Evolutionary conservation across 2,329 filamentous ascomycete species (phyloP).

Genomic region (Claviceps sp.): DNA sequence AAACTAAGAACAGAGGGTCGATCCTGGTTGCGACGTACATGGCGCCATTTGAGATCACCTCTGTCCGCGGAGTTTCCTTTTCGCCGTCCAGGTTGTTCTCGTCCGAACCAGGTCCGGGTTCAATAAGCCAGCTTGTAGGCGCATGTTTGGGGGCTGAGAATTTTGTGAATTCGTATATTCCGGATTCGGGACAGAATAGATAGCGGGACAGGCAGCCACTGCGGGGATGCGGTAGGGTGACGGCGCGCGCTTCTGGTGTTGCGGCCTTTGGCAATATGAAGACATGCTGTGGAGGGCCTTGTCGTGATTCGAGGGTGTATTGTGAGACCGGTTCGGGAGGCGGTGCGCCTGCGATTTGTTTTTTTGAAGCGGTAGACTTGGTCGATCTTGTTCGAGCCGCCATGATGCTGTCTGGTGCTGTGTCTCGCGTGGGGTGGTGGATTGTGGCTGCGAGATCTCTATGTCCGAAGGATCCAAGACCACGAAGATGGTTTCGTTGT

Average conservation of each 20-base stretch:
- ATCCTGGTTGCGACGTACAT: slow-evolving; percentile 75
- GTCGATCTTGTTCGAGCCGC: slow-evolving; percentile 37
- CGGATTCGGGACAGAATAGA: slow-evolving; percentile 46
- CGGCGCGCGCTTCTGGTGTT: slow-evolving; percentile 39
- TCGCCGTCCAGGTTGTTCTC: slow-evolving; percentile 10
- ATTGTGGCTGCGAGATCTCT: neutral
- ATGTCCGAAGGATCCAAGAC: neutral
- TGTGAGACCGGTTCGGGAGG: slow-evolving; percentile 17
- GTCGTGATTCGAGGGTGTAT: slow-evolving; percentile 27
- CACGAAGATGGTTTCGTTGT: neutral
- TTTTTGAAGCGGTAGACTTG: slow-evolving; percentile 15
- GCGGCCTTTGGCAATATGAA: slow-evolving; percentile 48
- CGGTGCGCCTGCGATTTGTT: slow-evolving; percentile 14
- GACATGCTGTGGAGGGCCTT: slow-evolving; percentile 35
- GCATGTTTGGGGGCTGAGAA: slow-evolving; percentile 37
- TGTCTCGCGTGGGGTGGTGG: neutral
- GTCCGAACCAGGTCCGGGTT: slow-evolving; percentile 14
- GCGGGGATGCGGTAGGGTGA: slow-evolving; percentile 47
- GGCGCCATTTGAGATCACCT: slow-evolving; percentile 51
- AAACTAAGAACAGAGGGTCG: slow-evolving; percentile 71
- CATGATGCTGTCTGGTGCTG: slow-evolving; percentile 21
- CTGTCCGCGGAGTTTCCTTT: slow-evolving; percentile 9
- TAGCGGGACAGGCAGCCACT: slow-evolving; percentile 42
- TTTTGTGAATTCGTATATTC: slow-evolving; percentile 52
- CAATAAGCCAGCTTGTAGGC: slow-evolving; percentile 51